Evolutionary conservation across 2,329 filamentous ascomycete genomes (phyloP).

Genomic region (Calonectria hongkongensis): DNA sequence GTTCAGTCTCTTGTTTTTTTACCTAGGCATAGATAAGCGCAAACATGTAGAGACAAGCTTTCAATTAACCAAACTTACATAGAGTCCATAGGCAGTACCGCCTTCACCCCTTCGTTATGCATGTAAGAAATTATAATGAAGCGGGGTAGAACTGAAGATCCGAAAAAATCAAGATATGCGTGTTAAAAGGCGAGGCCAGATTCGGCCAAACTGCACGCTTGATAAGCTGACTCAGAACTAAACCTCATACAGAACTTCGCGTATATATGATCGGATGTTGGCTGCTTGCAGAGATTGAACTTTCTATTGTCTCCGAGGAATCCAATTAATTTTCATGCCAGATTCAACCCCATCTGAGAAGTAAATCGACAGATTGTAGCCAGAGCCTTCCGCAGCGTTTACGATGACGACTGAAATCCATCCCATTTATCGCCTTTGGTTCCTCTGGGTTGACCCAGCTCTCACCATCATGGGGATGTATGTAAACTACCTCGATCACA

Average conservation of each 20-base stretch:
- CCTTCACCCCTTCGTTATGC: too few species aligned
- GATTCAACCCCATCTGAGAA: background rate
- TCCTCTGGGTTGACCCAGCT: constrained; percentile 51
- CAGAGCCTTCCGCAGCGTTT: background rate
- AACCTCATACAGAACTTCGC: background rate
- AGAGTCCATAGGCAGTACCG: too few species aligned
- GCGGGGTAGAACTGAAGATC: too few species aligned
- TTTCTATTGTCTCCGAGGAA: background rate
- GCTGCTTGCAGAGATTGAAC: too few species aligned
- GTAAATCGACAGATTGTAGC: background rate
- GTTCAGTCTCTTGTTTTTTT: background rate
- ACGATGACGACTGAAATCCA: constrained; percentile 43
- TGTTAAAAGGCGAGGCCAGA: background rate
- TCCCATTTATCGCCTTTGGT: constrained; percentile 47
- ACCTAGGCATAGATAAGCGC: background rate
- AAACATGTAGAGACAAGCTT: too few species aligned
- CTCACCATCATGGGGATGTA: constrained; percentile 46
- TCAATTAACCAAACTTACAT: too few species aligned
- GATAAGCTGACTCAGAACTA: constrained; percentile 32
- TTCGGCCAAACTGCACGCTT: background rate
- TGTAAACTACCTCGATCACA: constrained; percentile 45
- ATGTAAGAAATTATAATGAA: too few species aligned
- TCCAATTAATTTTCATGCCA: background rate
- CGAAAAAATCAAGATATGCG: too few species aligned
- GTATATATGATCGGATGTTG: background rate